These are phyloP conservation scores for Mycena capillaripes DNA, from an alignment of 768 basidiomycete genomes.

Conservation along the genomic window DNA sequence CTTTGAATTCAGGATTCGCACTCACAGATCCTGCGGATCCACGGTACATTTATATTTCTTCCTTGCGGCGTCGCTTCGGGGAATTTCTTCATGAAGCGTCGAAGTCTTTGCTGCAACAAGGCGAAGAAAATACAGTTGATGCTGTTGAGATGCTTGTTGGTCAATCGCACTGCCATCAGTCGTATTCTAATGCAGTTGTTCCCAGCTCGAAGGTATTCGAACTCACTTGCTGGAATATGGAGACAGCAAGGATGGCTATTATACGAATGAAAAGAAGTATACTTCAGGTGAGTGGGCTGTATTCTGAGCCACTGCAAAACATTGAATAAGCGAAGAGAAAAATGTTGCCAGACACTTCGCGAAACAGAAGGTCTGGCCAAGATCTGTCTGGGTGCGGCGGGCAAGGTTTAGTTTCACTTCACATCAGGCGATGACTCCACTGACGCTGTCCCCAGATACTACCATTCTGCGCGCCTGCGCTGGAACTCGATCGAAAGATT, in stretches of 20 bases:
- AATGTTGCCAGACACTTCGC: slow-evolving; percentile 77
- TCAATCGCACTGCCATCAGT: slow-evolving; percentile 3
- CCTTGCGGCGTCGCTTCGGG: slow-evolving; percentile 74
- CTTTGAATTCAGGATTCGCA: slow-evolving; percentile 76
- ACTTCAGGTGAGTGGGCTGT: slow-evolving; percentile 25
- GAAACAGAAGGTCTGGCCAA: slow-evolving; percentile 83
- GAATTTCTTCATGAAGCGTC: slow-evolving; percentile 81
- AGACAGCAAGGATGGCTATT: slow-evolving; percentile 67
- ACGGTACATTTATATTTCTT: slow-evolving; percentile 71
- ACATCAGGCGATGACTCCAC: slow-evolving; percentile 1
- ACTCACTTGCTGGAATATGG: slow-evolving; percentile 84
- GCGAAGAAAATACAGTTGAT: slow-evolving; percentile 87
- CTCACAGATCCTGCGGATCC: slow-evolving; percentile 76
- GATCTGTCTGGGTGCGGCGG: slow-evolving; percentile 76
- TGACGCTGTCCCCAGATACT: slow-evolving; percentile 56
- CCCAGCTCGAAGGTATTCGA: slow-evolving; percentile 74
- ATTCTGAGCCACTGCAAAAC: neutral
- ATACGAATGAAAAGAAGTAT: slow-evolving; percentile 33
- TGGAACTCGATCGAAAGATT: slow-evolving; percentile 84
- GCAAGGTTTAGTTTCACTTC: slow-evolving; percentile 63
- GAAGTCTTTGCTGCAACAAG: slow-evolving; percentile 74
- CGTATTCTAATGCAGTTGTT: slow-evolving; percentile 4
- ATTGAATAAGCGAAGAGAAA: slow-evolving; percentile 69
- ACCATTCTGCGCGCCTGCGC: slow-evolving; percentile 75
- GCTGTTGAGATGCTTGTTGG: slow-evolving; percentile 80